These are phyloP conservation scores for Posidonia oceanica DNA, from an alignment of 116 monocot genomes.

Conservation along the genomic window DNA sequence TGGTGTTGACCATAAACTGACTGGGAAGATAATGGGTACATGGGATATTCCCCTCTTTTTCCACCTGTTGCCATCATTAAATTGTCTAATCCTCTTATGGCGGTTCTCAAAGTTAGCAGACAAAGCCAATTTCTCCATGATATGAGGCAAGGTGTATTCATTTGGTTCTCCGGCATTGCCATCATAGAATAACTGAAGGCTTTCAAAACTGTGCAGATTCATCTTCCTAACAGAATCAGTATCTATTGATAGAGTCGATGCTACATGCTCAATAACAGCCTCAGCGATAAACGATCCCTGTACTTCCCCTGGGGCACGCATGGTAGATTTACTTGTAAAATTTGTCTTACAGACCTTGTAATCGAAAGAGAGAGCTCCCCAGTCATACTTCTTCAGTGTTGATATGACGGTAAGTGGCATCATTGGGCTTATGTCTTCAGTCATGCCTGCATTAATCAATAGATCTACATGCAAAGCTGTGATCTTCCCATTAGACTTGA, in stretches of 20 bases:
- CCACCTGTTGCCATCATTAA: slow-evolving; percentile 50
- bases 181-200: slow-evolving; percentile 41
- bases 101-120: slow-evolving; percentile 24
- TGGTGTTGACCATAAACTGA: slow-evolving; percentile 25
- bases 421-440: slow-evolving; percentile 41
- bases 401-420: slow-evolving; percentile 28
- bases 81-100: slow-evolving; percentile 27
- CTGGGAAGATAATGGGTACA: slow-evolving; percentile 47
- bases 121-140: slow-evolving; percentile 31
- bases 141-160: slow-evolving; percentile 52
- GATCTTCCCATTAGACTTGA: slow-evolving; percentile 67
- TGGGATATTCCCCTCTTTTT: slow-evolving; percentile 68
- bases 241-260: slow-evolving; percentile 38
- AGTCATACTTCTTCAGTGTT: slow-evolving; percentile 71
- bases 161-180: slow-evolving; percentile 26
- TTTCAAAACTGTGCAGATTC: slow-evolving; percentile 65
- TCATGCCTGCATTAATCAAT: slow-evolving; percentile 63
- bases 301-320: slow-evolving; percentile 72
- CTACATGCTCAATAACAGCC: slow-evolving; percentile 79
- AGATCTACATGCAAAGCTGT: slow-evolving; percentile 68
- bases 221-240: slow-evolving; percentile 37
- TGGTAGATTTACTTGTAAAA: slow-evolving; percentile 42
- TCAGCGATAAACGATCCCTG: slow-evolving; percentile 88
- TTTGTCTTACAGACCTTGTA: slow-evolving; percentile 84
- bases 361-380: slow-evolving; percentile 69